Base-by-base conservation (phyloP, 441 rosid species). In the Eruca vesicaria region DNA sequence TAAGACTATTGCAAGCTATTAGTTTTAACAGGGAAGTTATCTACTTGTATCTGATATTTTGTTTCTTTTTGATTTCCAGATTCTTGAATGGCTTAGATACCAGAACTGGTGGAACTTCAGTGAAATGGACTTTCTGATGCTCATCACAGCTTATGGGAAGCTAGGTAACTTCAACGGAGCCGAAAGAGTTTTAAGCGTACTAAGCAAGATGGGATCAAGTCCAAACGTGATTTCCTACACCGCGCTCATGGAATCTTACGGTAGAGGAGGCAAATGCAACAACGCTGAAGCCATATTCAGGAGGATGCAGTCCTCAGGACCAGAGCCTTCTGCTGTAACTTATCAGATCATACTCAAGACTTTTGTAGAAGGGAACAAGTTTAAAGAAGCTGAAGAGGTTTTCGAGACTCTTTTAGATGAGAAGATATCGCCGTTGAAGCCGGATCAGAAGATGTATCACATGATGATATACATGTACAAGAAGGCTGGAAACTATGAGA, bases 171-270 rank as follows among this genome's bases (percentile, higher is more conserved):
- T 91, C 85, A 95, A 83, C 68, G 86, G 82, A 80, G 96, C 96
- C 75, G 99, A 95, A 81, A 93, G 80, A 80, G 79, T 90, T 73
- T 82, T 91, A 67, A 82, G 86, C 59, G 69, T 81, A 26, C 83
- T 91, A 85, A 93, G 89, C 75, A 88, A 86, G 83, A 88, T 79
- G 81, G 94, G 96, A 3, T 86, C 83, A 77, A 77, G 59, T 43
- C 97, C 98, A 43, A 90, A 82, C 82, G 96, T 90, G 70, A 80
- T 93, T 41, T 88, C 98, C 31, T 85, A 89, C 50, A 95, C 98
- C 29, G 98, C 97, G 71, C 92, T 95, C 45, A 88, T 95, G 92
- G 99, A 95, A 77, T 96, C 98, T 15, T 90, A 95, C 77, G 98
- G 99, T 69, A 91, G 82, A 84, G 97, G 96, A 80, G 95, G 87